Conservation (phyloP, 306 rosid species). For the Luffa aegyptiaca region DNA sequence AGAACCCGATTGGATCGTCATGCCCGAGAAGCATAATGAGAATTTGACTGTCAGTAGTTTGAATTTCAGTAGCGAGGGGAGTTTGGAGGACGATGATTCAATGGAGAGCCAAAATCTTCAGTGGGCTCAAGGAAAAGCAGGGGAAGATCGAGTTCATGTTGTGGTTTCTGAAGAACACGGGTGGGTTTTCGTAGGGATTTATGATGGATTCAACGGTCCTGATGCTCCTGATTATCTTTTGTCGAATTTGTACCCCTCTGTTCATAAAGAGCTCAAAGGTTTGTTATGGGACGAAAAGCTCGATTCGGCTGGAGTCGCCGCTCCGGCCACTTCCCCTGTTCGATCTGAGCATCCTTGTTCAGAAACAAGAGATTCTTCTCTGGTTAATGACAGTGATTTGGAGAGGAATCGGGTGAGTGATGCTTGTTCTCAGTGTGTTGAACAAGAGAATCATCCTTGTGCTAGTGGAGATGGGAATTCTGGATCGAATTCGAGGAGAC, state of each 20-base stretch:
- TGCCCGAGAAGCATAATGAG: constrained; percentile 58
- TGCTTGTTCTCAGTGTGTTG: constrained; percentile 50
- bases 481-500: constrained; percentile 21
- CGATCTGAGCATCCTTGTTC: constrained; percentile 16
- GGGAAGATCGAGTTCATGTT: constrained; percentile 93
- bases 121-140: constrained; percentile 99
- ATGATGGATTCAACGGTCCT: constrained; percentile 94
- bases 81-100: constrained; percentile 79
- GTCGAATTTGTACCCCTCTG: constrained; percentile 58
- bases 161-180: constrained; percentile 96
- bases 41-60: constrained; percentile 62
- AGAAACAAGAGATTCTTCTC: constrained; percentile 22
- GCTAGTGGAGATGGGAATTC: constrained; percentile 41
- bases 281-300: constrained; percentile 71
- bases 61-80: constrained; percentile 87
- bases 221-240: constrained; percentile 91
- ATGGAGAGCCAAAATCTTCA: constrained; percentile 78
- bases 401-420: constrained; percentile 27
- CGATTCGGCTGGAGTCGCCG: constrained; percentile 13
- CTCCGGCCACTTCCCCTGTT: constrained; percentile 24
- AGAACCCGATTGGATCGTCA: constrained; percentile 67
- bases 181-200: constrained; percentile 97
- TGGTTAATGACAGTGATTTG: constrained; percentile 12
- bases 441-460: constrained; percentile 41
- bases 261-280: constrained; percentile 81